Base-by-base conservation (phyloP, 2,329 filamentous ascomycete genomes). In the Drechslerella coelobrocha region DNA sequence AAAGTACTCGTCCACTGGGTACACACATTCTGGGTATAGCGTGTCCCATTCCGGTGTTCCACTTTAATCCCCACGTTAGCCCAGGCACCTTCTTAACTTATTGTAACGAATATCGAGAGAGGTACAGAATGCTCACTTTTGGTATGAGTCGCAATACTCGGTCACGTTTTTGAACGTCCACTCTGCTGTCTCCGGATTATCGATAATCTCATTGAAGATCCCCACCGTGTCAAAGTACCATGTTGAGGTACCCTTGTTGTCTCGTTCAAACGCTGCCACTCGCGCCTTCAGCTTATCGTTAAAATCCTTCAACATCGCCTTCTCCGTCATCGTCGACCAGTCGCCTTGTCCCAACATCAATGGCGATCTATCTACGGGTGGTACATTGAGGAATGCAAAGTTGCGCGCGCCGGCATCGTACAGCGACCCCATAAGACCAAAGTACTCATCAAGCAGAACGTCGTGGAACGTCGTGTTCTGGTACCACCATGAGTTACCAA, bases 1-100 rank as follows among this genome's bases (percentile, higher is more conserved):
- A 74, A 88, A 83, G 76, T 88, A 88, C 78, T 88, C 78, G 75
- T 88, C 84, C 1, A 87, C 84, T 0, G 84, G 79, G 47, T 84
- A 77, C 1, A 80, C 79, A 75, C 86, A 88, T 51, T 79, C 80
- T 3, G 79, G 74, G 51, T 77, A 77, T 31, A 81, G 76, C 2
- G 79, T 81, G 55, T 83, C 77, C 37, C 75, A 75, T 1, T 78
- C 76, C 1, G 80, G 79, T 0, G 82, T 84, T 6, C 82, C 82
- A 74, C 82, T 84, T 60, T 14, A 37, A 4, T 45, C 39, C n/a
- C 2, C 7, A 3, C 7, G 31, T 56, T 56, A 53, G 45, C 39
- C 57, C n/a, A 24, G 10, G 43, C 10, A 26, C 6, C 29, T 31
- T 10, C 2, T 29, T 45, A 14, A 47, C n/a, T 59, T 61, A 12